These are phyloP conservation scores for Polysphondylium violaceum DNA, from an alignment of 78 protist genomes.

Conservation along the genomic window DNA sequence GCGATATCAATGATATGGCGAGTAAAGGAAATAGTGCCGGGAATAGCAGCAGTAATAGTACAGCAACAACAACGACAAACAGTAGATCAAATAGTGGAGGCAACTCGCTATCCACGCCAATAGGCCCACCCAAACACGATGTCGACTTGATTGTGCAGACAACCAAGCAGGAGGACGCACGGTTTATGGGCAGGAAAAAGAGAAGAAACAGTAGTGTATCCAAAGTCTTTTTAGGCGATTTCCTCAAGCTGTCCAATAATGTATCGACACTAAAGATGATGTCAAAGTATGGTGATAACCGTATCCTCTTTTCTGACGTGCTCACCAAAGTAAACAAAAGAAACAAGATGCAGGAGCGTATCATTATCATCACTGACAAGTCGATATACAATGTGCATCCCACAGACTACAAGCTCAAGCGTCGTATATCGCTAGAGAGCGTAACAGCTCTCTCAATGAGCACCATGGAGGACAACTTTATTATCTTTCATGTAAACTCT, in stretches of 20 bases:
- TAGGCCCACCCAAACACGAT: constrained; percentile 27
- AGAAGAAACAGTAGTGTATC: constrained; percentile 81
- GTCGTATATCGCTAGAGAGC: constrained; percentile 77
- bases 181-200: constrained; percentile 85
- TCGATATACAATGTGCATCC: constrained; percentile 90
- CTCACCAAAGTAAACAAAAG: constrained; percentile 90
- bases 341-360: constrained; percentile 90
- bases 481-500: constrained; percentile 81
- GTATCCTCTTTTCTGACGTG: constrained; percentile 87
- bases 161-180: constrained; percentile 65
- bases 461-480: constrained; percentile 86
- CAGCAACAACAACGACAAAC: not conserved
- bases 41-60: constrained; percentile 7
- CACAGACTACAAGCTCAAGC: constrained; percentile 79
- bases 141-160: constrained; percentile 68
- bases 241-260: constrained; percentile 38
- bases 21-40: not conserved
- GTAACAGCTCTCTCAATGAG: constrained; percentile 73
- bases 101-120: not conserved
- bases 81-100: not conserved
- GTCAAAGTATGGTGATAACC: constrained; percentile 82
- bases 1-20: constrained; percentile 9
- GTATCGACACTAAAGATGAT: constrained; percentile 64
- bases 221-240: constrained; percentile 87
- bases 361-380: constrained; percentile 83